phyloP scores from a whole-genome alignment of 495 filamentous ascomycete genomes.

The Trypethelium eluteriae region DNA sequence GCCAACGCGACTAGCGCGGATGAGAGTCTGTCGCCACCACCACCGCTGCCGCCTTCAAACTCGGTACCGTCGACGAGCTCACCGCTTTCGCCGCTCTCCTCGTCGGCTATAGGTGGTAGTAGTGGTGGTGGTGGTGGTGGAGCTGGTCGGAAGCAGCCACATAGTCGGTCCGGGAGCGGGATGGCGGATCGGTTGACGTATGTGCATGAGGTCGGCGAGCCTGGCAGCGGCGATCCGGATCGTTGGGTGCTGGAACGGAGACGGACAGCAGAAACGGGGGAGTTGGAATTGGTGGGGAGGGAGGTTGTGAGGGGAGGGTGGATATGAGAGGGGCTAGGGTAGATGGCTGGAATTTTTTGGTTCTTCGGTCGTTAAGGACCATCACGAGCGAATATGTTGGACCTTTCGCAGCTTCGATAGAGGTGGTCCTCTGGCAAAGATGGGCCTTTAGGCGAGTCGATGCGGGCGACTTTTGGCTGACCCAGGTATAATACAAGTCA shows the following conservation, averaged over 20 bases:
- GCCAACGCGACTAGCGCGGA: constrained; percentile 6
- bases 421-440: background rate
- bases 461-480: too few relatives aligned
- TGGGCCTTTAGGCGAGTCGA: background rate
- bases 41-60: background rate
- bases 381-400: background rate
- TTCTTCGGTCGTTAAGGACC: background rate
- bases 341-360: too few relatives aligned
- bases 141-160: constrained; percentile 19
- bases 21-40: background rate
- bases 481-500: too few relatives aligned
- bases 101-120: background rate
- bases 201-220: constrained; percentile 32
- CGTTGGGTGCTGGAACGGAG: constrained; percentile 39
- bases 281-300: constrained; percentile 36
- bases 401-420: too few relatives aligned
- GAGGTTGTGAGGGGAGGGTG: constrained; percentile 37
- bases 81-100: background rate
- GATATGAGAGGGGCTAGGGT: constrained; percentile 26
- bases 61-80: constrained; percentile 14
- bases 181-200: constrained; percentile 37
- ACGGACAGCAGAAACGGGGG: constrained; percentile 35
- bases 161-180: constrained; percentile 33
- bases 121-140: constrained; percentile 12
- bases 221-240: constrained; percentile 18